Base-by-base conservation (phyloP, 257 asterid species). In the Penstemon newberryi region DNA sequence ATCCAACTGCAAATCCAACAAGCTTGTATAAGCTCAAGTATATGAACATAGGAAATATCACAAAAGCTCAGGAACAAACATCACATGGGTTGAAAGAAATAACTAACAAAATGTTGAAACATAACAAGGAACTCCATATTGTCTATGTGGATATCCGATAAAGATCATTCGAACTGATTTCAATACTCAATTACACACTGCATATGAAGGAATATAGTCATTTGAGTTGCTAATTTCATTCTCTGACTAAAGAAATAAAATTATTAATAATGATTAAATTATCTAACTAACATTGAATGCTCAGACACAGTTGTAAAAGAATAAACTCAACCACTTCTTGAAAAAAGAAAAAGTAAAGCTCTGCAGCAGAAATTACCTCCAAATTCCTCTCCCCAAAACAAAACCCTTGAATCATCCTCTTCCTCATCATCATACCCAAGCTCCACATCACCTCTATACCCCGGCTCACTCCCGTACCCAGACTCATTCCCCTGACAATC, bases 381-480 rank as follows among this genome's bases (percentile, higher is more conserved):
- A 68, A 84, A 70, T 43, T 91, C 94, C 60, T 88, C 92, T 0
- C 95, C 98, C 98, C 98, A 92, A 40, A 92, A 87, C 70, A 83
- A 75, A 39, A 76, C 75, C 68, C 89, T 56, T 0, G 84, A 78
- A 81, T 90, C 95, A 58, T 92, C 98, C 12, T 92, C 98, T 74
- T 92, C 76, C 85, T 88, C 98, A 72, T 92, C 97, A 12, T 80
- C 96, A 8, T 90, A 87, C 33, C 94, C 98, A 53, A 77, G 79
- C 81, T 93, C 98, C 0, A 83, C 98, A 72, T 93, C 97, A 6
- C 97, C 98, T 8, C 96, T 63, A 66, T 93, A 88, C 41, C 98
- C 98, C 3, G 98, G 96, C 76, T 90, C 98, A 69, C 97, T 93
- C 65, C 97, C 98, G 56, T 93, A 93, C 51, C 98, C 98, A 0